Evolutionary conservation across 768 basidiomycete genomes (phyloP), one percentile per base, ranked within the genome.

Genomic region (Lactarius trivialis): DNA sequence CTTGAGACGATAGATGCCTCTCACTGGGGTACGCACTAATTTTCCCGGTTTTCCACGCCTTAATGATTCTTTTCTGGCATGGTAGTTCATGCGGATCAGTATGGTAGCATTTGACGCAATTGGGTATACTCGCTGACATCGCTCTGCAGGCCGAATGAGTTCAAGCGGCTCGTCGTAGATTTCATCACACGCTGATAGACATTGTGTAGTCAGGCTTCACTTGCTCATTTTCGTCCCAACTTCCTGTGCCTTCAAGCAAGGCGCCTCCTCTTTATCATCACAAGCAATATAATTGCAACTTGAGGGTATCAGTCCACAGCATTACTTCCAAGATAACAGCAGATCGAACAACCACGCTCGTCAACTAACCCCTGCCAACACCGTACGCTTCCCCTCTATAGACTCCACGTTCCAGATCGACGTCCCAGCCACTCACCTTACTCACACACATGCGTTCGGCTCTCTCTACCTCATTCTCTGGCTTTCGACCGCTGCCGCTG

Each of bases 11-110:
- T 96, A 30, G 85, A 92, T 61, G 76, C 93, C 0, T 85, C 86
- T 1, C 94, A 98, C 73, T 98, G 94, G 94, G 88, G 90, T 91
- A 70, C 65, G 84, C 55, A 4, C 21, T 1, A 12, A 21, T 28
- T 36, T 11, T 21, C 11, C 19, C 9, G 12, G 17, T 12, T 56
- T 32, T 28, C 43, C 9, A 14, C 17, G 51, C 28, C 9, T 34
- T 21, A 24, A 36, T 60, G 54, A 59, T 32, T 7, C 36, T 49
- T n/a, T 39, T 50, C 19, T n/a, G 26, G 32, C 1, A 61, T 21
- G 53, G 30, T 63, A 91, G 89, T 95, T 21, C 93, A 95, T 65
- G 88, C 90, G 17, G 92, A 95, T 70, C 81, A 80, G 80, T 85
- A 68, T 61, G 77, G 71, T 14, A 37, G 7, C 1, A 8, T 45